Evolutionary conservation across 805 yeast genomes (phyloP).

Genomic region (Starmerella khaoyaiensis): DNA sequence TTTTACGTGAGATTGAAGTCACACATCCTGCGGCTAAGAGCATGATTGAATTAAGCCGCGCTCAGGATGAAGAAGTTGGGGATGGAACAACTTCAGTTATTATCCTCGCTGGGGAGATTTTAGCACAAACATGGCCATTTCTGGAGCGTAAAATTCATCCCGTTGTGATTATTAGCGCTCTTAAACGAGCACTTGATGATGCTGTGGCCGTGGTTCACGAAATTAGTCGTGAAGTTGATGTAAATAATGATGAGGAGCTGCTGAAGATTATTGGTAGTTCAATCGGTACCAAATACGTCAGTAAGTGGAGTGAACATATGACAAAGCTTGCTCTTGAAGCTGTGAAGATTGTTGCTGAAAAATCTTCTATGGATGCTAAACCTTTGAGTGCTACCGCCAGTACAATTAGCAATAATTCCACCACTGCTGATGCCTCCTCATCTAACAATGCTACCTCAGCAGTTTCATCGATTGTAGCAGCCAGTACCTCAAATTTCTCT

Average conservation of each 20-base stretch:
- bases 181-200: slow-evolving; percentile 79
- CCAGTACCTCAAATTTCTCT: slow-evolving; percentile 31
- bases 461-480: slow-evolving; percentile 1
- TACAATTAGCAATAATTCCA: background rate
- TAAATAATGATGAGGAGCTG: slow-evolving; percentile 76
- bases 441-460: background rate
- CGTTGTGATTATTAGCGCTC: slow-evolving; percentile 85
- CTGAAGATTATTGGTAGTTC: slow-evolving; percentile 73
- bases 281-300: slow-evolving; percentile 90
- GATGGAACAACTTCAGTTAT: slow-evolving; percentile 98
- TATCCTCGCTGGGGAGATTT: slow-evolving; percentile 89
- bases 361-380: slow-evolving; percentile 27
- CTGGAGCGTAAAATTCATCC: slow-evolving; percentile 91
- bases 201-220: slow-evolving; percentile 77
- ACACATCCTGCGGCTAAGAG: slow-evolving; percentile 99
- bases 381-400: slow-evolving; percentile 1
- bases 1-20: slow-evolving; percentile 81
- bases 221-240: slow-evolving; percentile 74
- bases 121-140: slow-evolving; percentile 90
- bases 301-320: slow-evolving; percentile 84
- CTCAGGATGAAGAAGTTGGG: slow-evolving; percentile 98
- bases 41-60: slow-evolving; percentile 91
- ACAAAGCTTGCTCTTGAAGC: slow-evolving; percentile 78
- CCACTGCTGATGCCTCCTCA: background rate
- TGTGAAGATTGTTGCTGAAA: slow-evolving; percentile 59